Percentiles rank a stretch among this genome's conserved stretches.
These are phyloP conservation scores for Thalia dealbata DNA, from an alignment of 176 grass and related monocot genomes.

Conservation along the genomic window DNA sequence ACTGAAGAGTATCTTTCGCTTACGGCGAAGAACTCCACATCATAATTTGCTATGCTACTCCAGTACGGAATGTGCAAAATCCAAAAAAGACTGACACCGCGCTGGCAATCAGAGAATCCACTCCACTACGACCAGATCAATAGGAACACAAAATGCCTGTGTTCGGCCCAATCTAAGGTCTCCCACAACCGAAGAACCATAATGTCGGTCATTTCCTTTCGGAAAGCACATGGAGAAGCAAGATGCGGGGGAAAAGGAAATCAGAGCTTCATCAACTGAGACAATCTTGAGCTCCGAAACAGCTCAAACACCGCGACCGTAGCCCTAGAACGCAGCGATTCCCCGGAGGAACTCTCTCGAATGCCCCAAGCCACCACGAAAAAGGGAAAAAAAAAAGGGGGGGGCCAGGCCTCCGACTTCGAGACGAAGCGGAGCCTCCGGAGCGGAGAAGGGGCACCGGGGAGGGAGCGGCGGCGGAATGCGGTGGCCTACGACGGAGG, in stretches of 20 bases:
- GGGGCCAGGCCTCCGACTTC: not conserved
- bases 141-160: not conserved
- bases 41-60: slow-evolving; percentile 13
- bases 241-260: not conserved
- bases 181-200: not conserved
- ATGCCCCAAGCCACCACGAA: not conserved
- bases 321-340: not conserved
- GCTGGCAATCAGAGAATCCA: not conserved
- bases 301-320: slow-evolving; percentile 1
- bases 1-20: not conserved
- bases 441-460: not conserved
- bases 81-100: slow-evolving; percentile 8
- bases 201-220: not conserved
- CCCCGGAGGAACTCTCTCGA: not conserved
- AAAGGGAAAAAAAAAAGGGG: too few species aligned
- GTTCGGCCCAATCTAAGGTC: not conserved
- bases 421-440: not conserved
- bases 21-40: slow-evolving; percentile 5
- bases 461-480: slow-evolving; percentile 5
- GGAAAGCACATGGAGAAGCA: not conserved
- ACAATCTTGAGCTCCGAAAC: not conserved
- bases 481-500: slow-evolving; percentile 2
- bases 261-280: not conserved
- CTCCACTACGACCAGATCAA: not conserved
- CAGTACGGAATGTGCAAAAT: slow-evolving; percentile 11